Evolutionary conservation across 345 rosid species (phyloP), one percentile per base, ranked within the genome.

Genomic region (Laguncularia racemosa): DNA sequence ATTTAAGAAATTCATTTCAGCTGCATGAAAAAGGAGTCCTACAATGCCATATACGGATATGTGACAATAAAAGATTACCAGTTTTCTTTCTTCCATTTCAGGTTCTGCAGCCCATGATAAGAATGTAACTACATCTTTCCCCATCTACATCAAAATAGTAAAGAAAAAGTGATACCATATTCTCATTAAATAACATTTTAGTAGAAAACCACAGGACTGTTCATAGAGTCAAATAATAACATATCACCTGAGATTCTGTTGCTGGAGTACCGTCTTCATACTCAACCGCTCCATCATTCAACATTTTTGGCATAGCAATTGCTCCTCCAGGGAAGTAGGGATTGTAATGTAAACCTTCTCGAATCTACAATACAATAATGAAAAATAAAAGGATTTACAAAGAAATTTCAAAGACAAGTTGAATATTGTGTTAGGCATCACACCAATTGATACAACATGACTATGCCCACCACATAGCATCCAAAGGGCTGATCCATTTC

Each of bases 301-400:
- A 89, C 99, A 95, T 90, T 64, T 95, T 78, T 16, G 99, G 99
- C 99, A 95, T 95, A 53, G 99, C 99, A 71, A 95, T 95, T 46
- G 97, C 99, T 72, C 97, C 99, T 18, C 97, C 99, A 20, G 97
- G 99, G 60, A 95, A 95, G 75, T 90, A 95, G 56, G 97, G 99
- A 62, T 90, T 95, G 71, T 95, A 95, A 68, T 90, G 91, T 65
- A 95, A 58, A 21, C 99, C 99, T 17, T 88, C 97, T 52, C 99
- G 78, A 19, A 95, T 90, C 99, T 92, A 65, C 50, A 77, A 6
- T 56, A 43, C 14, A 44, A 48, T 12, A 16, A 33, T 56, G 17
- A 38, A 12, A 48, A 14, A 44, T 33, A 46, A 21, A 26, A 62
- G n/a, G 20, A 55, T 15, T 16, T 17, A 46, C 8, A 45, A 11